Conservation (phyloP, 140 eudicot genomes). For the Senecio squalidus region DNA sequence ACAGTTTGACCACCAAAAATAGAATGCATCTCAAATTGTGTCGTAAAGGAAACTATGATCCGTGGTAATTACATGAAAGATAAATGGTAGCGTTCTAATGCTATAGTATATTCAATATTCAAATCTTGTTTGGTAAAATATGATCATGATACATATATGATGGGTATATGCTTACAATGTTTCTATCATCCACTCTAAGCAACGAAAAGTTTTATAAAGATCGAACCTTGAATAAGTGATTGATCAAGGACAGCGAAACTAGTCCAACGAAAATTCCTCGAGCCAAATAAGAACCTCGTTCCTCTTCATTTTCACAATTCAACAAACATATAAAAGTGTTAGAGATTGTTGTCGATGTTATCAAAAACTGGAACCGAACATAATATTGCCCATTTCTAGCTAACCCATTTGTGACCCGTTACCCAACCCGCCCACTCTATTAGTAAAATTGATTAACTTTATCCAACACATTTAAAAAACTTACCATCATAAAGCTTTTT, state of each 20-base stretch:
- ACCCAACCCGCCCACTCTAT: no score
- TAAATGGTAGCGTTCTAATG: not conserved
- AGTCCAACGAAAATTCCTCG: conserved; percentile 58
- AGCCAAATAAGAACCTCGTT: conserved; percentile 93
- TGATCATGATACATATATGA: conserved; percentile 1
- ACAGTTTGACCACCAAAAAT: not conserved
- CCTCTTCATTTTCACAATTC: conserved; percentile 38
- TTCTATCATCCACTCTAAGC: conserved; percentile 11
- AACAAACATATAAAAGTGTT: conserved; percentile 6
- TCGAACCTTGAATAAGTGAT: not conserved
- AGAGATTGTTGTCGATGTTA: not conserved
- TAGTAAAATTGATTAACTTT: no score
- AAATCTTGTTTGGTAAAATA: not conserved
- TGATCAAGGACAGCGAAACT: conserved; percentile 2
- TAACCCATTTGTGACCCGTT: no score
- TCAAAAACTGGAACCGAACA: not conserved
- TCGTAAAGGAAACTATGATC: not conserved
- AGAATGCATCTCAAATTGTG: not conserved
- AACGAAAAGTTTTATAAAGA: not conserved
- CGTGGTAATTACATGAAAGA: not conserved
- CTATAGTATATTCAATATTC: conserved; percentile 1
- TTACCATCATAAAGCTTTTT: conserved; percentile 74
- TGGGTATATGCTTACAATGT: conserved; percentile 2
- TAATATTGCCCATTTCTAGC: not conserved
- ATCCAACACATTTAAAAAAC: not conserved